Evolutionary conservation across 352 stramenopile species (phyloP), one percentile per base, ranked within the genome.

Genomic region (Phytophthora fragariae): DNA sequence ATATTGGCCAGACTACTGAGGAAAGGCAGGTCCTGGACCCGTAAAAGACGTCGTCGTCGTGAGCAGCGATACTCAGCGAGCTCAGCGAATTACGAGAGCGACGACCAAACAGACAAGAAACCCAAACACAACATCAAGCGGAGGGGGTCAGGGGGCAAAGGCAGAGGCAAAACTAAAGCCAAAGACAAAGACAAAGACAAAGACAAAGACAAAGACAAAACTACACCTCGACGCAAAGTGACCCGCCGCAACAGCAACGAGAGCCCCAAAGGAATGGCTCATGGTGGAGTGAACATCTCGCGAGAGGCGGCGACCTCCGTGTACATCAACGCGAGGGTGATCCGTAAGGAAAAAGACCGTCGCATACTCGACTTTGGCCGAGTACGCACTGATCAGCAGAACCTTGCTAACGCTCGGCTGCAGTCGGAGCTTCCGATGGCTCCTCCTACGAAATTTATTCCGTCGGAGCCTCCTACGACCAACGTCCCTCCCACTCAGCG

Each of bases 351-450:
- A 9, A 21, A 54, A 10, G 39, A 12, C 1, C 63, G 56, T 8
- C 41, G 63, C 2, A 44, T 70, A 0, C 47, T 70, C 27, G 55
- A 70, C 27, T 70, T 70, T n/a, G 55, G 41, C 2, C 49, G 59
- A 24, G 19, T 44, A 8, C 21, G 35, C 14, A 9, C 27, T 3
- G 27, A 41, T 17, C 57, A 55, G 15, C 27, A 37, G 5, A 24
- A 15, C 4, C 2, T 57, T 2, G 24, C 37, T 27, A 44, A 56
- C 17, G 44, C 44, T 27, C 15, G 14, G 31, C 7, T n/a, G 10
- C 15, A 37, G 6, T 39, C 5, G 12, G 39, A 64, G 24, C 39
- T 64, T 24, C 41, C 57, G 5, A 64, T n/a, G 15, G 57, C 57
- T 14, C 12, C 39, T 46, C 6, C 24, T 11, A 31, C 41, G 17